Conservation (phyloP, 78 protist genomes). For the Acrasis kona region DNA sequence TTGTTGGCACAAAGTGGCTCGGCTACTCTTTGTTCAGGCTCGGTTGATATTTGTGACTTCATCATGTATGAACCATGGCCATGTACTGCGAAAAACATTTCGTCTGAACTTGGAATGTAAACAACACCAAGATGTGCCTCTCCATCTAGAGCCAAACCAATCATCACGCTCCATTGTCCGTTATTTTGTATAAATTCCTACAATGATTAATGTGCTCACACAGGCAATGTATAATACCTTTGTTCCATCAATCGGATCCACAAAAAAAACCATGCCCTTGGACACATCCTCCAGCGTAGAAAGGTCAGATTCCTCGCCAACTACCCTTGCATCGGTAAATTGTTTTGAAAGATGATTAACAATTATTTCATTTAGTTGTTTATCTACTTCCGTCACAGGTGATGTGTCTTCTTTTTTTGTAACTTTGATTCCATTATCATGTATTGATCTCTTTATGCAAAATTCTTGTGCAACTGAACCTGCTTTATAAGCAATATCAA, state of each 20-base stretch:
- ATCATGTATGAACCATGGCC: conserved; percentile 9
- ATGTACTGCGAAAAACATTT: not conserved
- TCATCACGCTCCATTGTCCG: conserved; percentile 26
- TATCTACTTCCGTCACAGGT: conserved; percentile 26
- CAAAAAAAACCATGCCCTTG: conserved; percentile 10
- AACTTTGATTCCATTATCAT: not conserved
- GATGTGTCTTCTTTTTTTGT: not conserved
- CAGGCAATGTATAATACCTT: too few relatives aligned
- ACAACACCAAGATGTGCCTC: conserved; percentile 17
- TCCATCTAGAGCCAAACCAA: conserved; percentile 13
- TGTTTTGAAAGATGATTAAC: not conserved
- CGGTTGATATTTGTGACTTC: too few relatives aligned
- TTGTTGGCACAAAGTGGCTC: too few relatives aligned
- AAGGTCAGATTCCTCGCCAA: conserved; percentile 14
- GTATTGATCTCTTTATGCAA: not conserved
- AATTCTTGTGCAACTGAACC: not conserved
- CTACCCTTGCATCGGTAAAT: conserved; percentile 2
- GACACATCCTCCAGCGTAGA: not conserved
- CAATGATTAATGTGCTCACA: too few relatives aligned
- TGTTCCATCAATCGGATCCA: conserved; percentile 33
- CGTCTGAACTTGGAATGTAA: conserved; percentile 3
- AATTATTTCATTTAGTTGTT: conserved; percentile 12
- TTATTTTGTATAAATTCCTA: conserved; percentile 10
- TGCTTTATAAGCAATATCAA: not conserved
- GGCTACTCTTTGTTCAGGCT: too few relatives aligned